Evolutionary conservation across 2,329 filamentous ascomycete genomes (phyloP).

Genomic region (Chaetomium strumarium): DNA sequence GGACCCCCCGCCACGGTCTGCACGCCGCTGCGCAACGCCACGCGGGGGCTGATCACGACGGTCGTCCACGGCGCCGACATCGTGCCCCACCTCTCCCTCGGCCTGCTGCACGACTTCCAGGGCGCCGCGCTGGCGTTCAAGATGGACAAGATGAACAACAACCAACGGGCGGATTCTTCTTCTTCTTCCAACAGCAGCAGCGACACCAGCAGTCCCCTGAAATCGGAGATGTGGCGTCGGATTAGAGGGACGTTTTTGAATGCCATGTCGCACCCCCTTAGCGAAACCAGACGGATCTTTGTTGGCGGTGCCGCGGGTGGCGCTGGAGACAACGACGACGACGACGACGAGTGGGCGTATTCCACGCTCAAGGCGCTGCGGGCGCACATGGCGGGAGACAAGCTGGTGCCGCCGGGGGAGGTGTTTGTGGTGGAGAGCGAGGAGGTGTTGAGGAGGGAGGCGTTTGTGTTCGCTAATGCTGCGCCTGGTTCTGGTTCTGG

Average conservation of each 20-base stretch:
- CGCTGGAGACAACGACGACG: slow-evolving; percentile 36
- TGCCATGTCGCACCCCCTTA: slow-evolving; percentile 42
- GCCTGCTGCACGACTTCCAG: slow-evolving; percentile 69
- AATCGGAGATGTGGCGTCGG: slow-evolving; percentile 58
- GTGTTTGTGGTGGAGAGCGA: slow-evolving; percentile 68
- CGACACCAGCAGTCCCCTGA: slow-evolving; percentile 25
- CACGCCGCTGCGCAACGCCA: slow-evolving; percentile 60
- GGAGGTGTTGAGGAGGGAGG: slow-evolving; percentile 58
- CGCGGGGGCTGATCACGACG: slow-evolving; percentile 68
- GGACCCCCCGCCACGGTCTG: slow-evolving; percentile 70
- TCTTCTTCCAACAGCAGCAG: slow-evolving; percentile 46
- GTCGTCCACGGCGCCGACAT: slow-evolving; percentile 68
- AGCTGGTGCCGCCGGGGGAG: slow-evolving; percentile 69
- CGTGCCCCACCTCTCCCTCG: slow-evolving; percentile 67
- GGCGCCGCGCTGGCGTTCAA: slow-evolving; percentile 67
- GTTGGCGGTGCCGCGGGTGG: neutral
- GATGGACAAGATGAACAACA: too few relatives aligned
- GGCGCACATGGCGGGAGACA: slow-evolving; percentile 61
- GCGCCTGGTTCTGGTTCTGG: slow-evolving; percentile 33
- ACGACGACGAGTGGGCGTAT: slow-evolving; percentile 62
- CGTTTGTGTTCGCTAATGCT: slow-evolving; percentile 61
- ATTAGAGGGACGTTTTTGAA: slow-evolving; percentile 46
- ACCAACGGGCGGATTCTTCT: too few relatives aligned
- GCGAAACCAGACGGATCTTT: slow-evolving; percentile 15
- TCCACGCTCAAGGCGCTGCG: slow-evolving; percentile 61